Conservation (phyloP, 495 filamentous ascomycete genomes). For the Apodospora peruviana region DNA sequence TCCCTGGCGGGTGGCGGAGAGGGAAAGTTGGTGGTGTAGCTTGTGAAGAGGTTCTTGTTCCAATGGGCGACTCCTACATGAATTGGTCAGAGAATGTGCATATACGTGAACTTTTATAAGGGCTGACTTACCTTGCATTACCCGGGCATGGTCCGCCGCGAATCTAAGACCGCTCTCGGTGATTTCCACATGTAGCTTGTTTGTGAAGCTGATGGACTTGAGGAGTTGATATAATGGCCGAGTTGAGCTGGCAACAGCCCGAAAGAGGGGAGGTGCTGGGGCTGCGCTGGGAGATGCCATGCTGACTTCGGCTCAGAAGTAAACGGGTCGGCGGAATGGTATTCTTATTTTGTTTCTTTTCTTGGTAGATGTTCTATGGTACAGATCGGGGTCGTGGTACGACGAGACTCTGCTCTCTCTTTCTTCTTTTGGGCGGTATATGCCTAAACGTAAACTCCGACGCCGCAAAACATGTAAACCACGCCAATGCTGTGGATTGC, state of each 20-base stretch:
- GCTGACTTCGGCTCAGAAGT: neutral
- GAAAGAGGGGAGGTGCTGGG: constrained; percentile 55
- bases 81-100: neutral
- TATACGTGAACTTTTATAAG: constrained; percentile 2
- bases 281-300: constrained; percentile 13
- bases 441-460: constrained; percentile 90
- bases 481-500: constrained; percentile 68
- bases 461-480: constrained; percentile 96
- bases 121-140: constrained; percentile 65
- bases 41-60: constrained; percentile 80
- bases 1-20: constrained; percentile 10
- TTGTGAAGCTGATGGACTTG: constrained; percentile 76
- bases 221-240: constrained; percentile 86
- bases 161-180: constrained; percentile 78
- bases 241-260: constrained; percentile 78
- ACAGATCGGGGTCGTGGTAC: constrained; percentile 27
- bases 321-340: neutral
- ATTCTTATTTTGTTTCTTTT: constrained; percentile 13
- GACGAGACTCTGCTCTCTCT: constrained; percentile 9
- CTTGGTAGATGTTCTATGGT: constrained; percentile 30
- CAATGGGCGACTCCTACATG: constrained; percentile 60
- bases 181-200: constrained; percentile 79
- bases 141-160: constrained; percentile 73
- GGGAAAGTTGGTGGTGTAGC: constrained; percentile 55
- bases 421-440: constrained; percentile 32